Base-by-base conservation (phyloP, 768 basidiomycete species). In the Tephrocybe rancida region DNA sequence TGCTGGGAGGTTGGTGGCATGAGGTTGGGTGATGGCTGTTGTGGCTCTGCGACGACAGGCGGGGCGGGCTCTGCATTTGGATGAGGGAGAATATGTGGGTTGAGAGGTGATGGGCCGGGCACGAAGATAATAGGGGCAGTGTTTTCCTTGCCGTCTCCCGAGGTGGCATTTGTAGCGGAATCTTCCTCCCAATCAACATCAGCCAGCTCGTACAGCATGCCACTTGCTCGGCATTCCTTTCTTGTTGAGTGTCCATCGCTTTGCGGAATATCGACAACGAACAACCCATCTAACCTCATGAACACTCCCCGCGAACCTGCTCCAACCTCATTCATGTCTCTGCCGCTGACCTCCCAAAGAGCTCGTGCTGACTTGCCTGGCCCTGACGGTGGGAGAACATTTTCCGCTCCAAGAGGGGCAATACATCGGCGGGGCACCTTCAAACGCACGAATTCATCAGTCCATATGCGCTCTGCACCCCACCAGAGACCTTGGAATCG, bases 391-490 rank as follows among this genome's bases (percentile, higher is more conserved):
- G 85, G 70, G 2, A 76, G 67, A 37, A 92, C 85, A 52, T 81
- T 66, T 41, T 79, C 75, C 1, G 79, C 77, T 19, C 90, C 90
- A 32, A 74, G 61, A 5, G 89, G 88, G 11, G 88, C 88, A 51
- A 92, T 75, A 56, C 83, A 82, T 29, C 76, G 72, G 34, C 90
- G 80, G 1, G 85, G 79, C 22, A 88, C 68, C 61, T 90, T 90
- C 44, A 96, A 74, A 21, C 93, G 82, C 32, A 95, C 81, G 50
- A 95, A 80, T 57, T 96, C 93, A 54, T 88, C 90, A 4, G 80
- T 74, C 92, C 93, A 96, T 48, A 95, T 90, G 26, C 90, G 80
- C 63, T 95, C 93, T 1, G 86, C 83, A 7, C 94, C 94, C 87
- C 89, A 90, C 92, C 92, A 96, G 7, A 95, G 64, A 1, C 90